Base-by-base conservation (phyloP, 2,329 filamentous ascomycete species). In the Cordyceps cateniannulata region DNA sequence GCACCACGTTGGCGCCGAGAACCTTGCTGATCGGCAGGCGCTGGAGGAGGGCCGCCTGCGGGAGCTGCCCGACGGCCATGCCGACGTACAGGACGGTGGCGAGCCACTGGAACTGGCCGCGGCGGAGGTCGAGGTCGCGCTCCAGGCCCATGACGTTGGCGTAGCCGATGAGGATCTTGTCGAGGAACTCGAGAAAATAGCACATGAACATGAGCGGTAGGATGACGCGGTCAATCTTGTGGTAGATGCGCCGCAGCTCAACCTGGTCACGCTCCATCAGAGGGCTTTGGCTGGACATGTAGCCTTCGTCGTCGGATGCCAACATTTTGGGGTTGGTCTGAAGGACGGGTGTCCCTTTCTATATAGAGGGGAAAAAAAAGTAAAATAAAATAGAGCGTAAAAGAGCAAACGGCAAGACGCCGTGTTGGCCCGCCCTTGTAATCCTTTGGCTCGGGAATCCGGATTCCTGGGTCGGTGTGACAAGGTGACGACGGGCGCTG, bases 21-120 rank as follows among this genome's bases (percentile, higher is more conserved):
- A 75, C 70, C 63, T 69, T 72, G 42, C 66, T 69, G 63, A 74
- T 68, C 25, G 66, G 68, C 44, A 71, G 71, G 48, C 68, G 68
- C 62, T 76, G 73, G 20, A 72, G 71, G 0, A 75, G 64, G 57
- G 65, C 71, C 55, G 63, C 66, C 55, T 66, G 66, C 62, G 63
- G 69, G 29, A 70, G 69, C 64, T 72, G 69, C 9, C 66, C 67
- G 6, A 67, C 63, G 9, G 67, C 65, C 57, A 70, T 70, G 20
- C 68, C 69, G 32, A 71, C 65, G 63, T 71, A 71, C 59, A 72
- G 70, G 49, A 67, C 66, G 10, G 68, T 69, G 10, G 69, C 69
- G 62, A 71, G 67, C 69, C 68, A 71, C 5, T 67, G 66, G 59
- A 70, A 72, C 42, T 71, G 65, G 62, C 71, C 71, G 48, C 70